Evolutionary conservation across 1,139 yeast species (phyloP), one percentile per base, ranked within the genome.

Genomic region (Pneumocystis sp.): DNA sequence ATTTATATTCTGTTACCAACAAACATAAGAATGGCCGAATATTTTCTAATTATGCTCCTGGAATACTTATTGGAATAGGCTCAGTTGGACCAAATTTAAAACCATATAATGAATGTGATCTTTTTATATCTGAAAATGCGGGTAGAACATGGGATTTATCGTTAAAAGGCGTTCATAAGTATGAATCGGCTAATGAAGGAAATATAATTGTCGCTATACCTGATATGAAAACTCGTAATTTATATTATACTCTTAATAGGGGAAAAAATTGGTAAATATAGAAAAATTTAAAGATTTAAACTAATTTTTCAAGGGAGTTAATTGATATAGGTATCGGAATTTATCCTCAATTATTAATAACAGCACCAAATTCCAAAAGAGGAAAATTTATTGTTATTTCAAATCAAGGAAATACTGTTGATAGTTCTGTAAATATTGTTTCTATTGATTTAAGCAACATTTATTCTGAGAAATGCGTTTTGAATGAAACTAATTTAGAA

Each of bases 131-230:
- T 0, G 80, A 88, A 68, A 89, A 89, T 75, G 93, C 90, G 56
- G 96, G 96, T 31, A 74, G 80, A 7, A 76, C 85, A 0, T 90
- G 96, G 96, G 75, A 74, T 59, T 73, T 78, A 66, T 82, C 84
- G 0, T 71, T 84, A 35, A 82, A 83, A 59, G 81, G 78, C 59
- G 84, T 90, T 1, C 78, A 83, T 61, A 72, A 79, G 4, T 85
- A 82, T 69, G 79, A 86, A 0, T 86, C 85, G 76, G 96, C 95
- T 65, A 96, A 89, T 74, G 82, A 83, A 67, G 97, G 96, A 63
- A 89, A 89, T 73, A 74, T 89, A 4, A 81, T 89, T 61, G 76
- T 87, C 1, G 89, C 90, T 1, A 77, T 83, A 6, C 85, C 85
- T 21, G 79, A 75, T 63, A 72, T 70, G 15, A 64, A 67, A 21